Conservation (phyloP, 495 filamentous ascomycete genomes). For the Trichoderma reesei region DNA sequence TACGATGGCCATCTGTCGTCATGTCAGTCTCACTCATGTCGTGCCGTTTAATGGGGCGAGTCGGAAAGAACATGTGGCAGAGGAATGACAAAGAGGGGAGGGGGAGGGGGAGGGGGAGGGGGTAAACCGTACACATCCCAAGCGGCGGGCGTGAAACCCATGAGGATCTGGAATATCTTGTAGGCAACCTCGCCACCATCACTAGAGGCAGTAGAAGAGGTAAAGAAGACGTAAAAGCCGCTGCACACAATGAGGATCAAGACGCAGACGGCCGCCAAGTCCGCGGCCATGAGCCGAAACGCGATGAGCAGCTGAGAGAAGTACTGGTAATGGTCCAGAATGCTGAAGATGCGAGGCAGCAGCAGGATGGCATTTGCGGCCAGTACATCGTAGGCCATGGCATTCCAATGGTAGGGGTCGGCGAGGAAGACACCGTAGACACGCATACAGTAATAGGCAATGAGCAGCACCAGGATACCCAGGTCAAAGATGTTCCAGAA, state of each 20-base stretch:
- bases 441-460: conserved; percentile 80
- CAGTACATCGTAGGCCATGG: conserved; percentile 82
- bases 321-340: conserved; percentile 87
- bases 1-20: conserved; percentile 58
- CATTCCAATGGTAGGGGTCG: conserved; percentile 55
- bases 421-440: conserved; percentile 75
- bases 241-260: conserved; percentile 78
- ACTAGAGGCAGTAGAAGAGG: conserved; percentile 55
- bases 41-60: too few relatives aligned
- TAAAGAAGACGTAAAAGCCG: conserved; percentile 91
- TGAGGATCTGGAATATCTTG: conserved; percentile 81
- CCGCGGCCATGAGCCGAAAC: conserved; percentile 84
- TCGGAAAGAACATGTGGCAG: background rate
- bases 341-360: conserved; percentile 81
- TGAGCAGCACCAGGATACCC: conserved; percentile 74
- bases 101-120: background rate
- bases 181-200: conserved; percentile 66
- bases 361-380: conserved; percentile 82
- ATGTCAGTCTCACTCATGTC: background rate
- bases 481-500: conserved; percentile 95
- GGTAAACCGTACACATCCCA: conserved; percentile 37
- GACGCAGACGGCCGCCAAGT: conserved; percentile 72
- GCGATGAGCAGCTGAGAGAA: conserved; percentile 91
- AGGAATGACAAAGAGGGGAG: background rate
- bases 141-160: conserved; percentile 58